Conservation (phyloP, 331 rosid genomes). For the Ulmus americana region DNA sequence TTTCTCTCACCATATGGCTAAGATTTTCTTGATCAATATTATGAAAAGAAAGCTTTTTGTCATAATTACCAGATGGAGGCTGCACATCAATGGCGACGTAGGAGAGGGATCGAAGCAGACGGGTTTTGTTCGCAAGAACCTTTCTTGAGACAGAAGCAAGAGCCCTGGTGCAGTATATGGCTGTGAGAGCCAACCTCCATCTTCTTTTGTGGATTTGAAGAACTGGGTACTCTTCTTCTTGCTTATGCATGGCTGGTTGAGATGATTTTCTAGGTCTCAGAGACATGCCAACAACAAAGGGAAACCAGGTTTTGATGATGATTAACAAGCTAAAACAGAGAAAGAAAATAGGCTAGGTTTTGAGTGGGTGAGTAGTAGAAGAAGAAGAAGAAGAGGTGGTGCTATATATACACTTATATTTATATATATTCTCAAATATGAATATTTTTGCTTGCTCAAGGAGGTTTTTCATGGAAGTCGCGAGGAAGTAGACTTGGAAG, state of each 20-base stretch:
- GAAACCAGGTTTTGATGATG: neutral
- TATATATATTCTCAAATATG: too few species aligned
- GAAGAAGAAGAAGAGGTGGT: too few species aligned
- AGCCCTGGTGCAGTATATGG: constrained; percentile 29
- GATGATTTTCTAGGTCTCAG: constrained; percentile 5
- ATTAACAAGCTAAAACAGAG: too few species aligned
- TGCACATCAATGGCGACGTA: constrained; percentile 25
- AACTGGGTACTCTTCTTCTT: neutral
- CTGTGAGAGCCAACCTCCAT: constrained; percentile 33
- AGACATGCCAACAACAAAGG: constrained; percentile 6
- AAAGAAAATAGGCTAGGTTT: too few species aligned
- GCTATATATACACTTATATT: too few species aligned
- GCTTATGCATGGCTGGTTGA: neutral
- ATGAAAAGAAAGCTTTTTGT: neutral
- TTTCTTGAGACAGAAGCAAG: constrained; percentile 23
- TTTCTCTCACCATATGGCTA: constrained; percentile 19
- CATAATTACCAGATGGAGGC: neutral
- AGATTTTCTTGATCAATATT: constrained; percentile 18
- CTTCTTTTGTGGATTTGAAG: constrained; percentile 10
- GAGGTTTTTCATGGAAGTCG: too few species aligned
- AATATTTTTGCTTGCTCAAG: too few species aligned
- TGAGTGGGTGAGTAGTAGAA: too few species aligned
- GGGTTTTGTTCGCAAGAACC: constrained; percentile 4
- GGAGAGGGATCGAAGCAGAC: constrained; percentile 3
- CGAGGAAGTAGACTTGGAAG: too few species aligned